Conservation (phyloP, 2,329 filamentous ascomycete genomes). For the Ceratocystis harringtonii region DNA sequence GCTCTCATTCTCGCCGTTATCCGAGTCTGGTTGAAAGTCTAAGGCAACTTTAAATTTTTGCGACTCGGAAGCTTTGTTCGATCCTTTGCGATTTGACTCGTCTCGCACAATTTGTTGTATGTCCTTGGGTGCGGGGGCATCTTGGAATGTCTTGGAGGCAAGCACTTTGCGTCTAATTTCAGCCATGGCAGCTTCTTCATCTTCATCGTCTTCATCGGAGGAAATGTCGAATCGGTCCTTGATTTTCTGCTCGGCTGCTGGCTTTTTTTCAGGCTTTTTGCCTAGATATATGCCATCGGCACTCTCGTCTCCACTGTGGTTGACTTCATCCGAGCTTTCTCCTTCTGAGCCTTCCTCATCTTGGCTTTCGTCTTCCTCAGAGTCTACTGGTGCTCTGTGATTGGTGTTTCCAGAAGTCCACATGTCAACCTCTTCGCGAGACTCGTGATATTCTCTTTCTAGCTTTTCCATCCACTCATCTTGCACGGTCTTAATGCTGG, state of each 20-base stretch:
- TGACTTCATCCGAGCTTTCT: conserved; percentile 31
- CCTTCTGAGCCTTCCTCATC: conserved; percentile 36
- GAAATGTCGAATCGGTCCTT: conserved; percentile 62
- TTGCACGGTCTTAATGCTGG: conserved; percentile 68
- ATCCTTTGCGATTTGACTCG: neutral
- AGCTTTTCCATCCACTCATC: conserved; percentile 78
- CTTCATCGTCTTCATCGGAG: conserved; percentile 69
- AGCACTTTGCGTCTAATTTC: conserved; percentile 83
- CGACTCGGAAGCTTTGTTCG: conserved; percentile 35
- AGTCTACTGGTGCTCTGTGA: conserved; percentile 37
- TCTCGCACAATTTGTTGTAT: conserved; percentile 30
- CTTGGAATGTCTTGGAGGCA: conserved; percentile 70
- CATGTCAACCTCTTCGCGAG: conserved; percentile 57
- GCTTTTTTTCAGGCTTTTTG: conserved; percentile 31
- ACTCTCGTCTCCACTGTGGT: conserved; percentile 32
- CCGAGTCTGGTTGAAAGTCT: conserved; percentile 49
- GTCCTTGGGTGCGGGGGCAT: conserved; percentile 21
- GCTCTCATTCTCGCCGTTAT: conserved; percentile 33
- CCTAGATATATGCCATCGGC: conserved; percentile 47
- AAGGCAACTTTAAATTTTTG: conserved; percentile 37
- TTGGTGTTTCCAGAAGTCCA: conserved; percentile 92
- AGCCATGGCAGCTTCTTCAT: conserved; percentile 77
- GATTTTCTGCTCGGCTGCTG: conserved; percentile 23
- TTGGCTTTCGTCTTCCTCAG: conserved; percentile 41
- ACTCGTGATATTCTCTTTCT: conserved; percentile 77